Base-by-base conservation (phyloP, 1,284 basidiomycete genomes). In the Ustilago sp. region DNA sequence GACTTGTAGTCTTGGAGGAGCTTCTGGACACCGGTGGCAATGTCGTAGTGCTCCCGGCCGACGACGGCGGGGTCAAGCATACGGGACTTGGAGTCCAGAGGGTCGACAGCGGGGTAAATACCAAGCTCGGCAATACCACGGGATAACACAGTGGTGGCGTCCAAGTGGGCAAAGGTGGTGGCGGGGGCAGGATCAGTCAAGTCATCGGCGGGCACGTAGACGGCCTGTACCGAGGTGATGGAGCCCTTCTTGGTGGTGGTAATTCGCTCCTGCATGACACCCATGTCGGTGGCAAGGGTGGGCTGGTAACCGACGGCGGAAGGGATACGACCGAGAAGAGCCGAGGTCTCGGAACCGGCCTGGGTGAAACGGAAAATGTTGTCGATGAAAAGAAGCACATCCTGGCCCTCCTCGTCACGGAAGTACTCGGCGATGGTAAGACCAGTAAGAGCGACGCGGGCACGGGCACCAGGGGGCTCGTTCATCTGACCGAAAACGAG, bases 401-500 rank as follows among this genome's bases (percentile, higher is more conserved):
- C 96, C 89, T 99, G 96, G 82, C 96, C 96, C 89, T 99, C 95
- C 89, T 98, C 95, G 87, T 99, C 96, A 93, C 96, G 95, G 96
- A 99, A 99, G 90, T 98, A 99, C 89, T 99, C 96, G 83, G 96
- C 96, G 83, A 98, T 97, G 87, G 96, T 98, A 76, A 99, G 90
- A 89, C 96, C 96, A 85, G 96, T 98, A 85, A 99, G 92, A 77
- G 96, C 96, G 86, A 98, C 96, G 93, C 96, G 96, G 87, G 96
- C 96, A 93, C 96, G 95, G 85, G 96, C 96, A 92, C 96, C 96
- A 85, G 96, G 96, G 88, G 96, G 96, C 90, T 99, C 96, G 90
- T 99, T 99, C 96, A 99, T 99, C 90, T 99, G 96, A 90, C 96
- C 96, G 90, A 99, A 99, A 84, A 99, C 96, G 80, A 99, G 92